These are phyloP conservation scores for Paramecium bursaria DNA, from an alignment of 73 alveolate species.

Conservation along the genomic window DNA sequence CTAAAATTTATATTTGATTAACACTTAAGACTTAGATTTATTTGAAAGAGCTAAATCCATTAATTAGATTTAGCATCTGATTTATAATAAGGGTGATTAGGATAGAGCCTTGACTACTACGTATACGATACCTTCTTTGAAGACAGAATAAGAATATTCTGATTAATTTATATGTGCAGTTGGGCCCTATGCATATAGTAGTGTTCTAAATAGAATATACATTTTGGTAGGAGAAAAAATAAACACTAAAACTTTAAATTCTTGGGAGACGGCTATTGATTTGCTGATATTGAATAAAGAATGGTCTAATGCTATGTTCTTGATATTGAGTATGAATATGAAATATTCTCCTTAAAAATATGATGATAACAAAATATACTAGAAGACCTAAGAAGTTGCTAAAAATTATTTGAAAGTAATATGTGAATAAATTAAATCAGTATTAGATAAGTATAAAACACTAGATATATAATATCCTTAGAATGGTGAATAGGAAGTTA, in stretches of 20 bases:
- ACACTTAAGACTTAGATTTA: constrained; percentile 13
- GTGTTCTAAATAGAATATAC: neutral
- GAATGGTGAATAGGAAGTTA: constrained; percentile 13
- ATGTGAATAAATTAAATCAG: neutral
- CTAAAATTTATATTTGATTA: constrained; percentile 26
- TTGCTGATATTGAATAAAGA: constrained; percentile 29
- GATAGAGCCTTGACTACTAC: constrained; percentile 11
- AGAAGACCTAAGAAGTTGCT: constrained; percentile 26
- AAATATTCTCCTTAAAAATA: constrained; percentile 39
- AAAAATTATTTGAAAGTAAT: constrained; percentile 45
- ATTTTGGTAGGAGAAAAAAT: constrained; percentile 11
- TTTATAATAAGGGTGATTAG: constrained; percentile 25
- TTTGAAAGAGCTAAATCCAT: neutral
- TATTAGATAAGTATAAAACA: constrained; percentile 15
- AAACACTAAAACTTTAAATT: neutral
- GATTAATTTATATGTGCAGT: too few species aligned
- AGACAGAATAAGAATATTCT: too few species aligned
- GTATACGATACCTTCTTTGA: too few species aligned
- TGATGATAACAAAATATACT: neutral
- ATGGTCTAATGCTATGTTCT: constrained; percentile 47
- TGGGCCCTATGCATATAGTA: constrained; percentile 13
- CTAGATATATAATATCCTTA: neutral
- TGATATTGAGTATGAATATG: neutral
- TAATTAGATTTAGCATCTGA: constrained; percentile 20
- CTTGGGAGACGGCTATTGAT: constrained; percentile 35